Conservation (phyloP, 1,139 yeast genomes). For the Pichia terricola region DNA sequence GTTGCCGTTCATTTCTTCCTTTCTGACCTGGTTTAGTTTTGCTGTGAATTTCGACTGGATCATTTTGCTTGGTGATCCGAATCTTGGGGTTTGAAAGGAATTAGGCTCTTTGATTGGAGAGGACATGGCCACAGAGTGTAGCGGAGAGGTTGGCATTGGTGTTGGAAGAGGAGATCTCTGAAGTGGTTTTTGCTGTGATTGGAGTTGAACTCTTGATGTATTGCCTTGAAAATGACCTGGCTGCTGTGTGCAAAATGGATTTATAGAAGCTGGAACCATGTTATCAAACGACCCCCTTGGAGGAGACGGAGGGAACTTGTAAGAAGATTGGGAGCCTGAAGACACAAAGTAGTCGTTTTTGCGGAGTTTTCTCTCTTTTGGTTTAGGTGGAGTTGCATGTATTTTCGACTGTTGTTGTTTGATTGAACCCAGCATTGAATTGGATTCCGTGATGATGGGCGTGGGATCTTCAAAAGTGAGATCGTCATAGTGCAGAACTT, state of each 20-base stretch:
- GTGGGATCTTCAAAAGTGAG: background rate
- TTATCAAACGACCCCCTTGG: slow-evolving; percentile 3
- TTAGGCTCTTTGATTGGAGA: slow-evolving; percentile 10
- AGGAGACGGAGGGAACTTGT: slow-evolving; percentile 11
- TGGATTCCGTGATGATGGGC: background rate
- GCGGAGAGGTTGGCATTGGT: slow-evolving; percentile 9
- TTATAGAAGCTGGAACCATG: background rate
- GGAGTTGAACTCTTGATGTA: background rate
- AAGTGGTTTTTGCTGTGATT: background rate
- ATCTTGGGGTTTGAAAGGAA: slow-evolving; percentile 10
- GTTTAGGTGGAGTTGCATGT: background rate
- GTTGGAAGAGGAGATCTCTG: slow-evolving; percentile 4
- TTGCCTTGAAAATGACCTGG: background rate
- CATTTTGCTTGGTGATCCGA: slow-evolving; percentile 6
- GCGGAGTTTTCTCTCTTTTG: slow-evolving; percentile 3
- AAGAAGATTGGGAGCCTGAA: slow-evolving; percentile 6
- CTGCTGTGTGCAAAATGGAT: slow-evolving; percentile 1
- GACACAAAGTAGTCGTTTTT: slow-evolving; percentile 6
- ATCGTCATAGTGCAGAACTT: slow-evolving; percentile 18
- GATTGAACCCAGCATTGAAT: background rate
- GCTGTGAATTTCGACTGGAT: slow-evolving; percentile 1
- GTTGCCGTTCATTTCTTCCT: background rate
- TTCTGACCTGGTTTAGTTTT: background rate
- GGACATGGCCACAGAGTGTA: slow-evolving; percentile 10
- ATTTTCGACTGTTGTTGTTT: background rate